A percentile compares a stretch with the other conserved stretches of the same genome.
These are phyloP conservation scores for Globisporangium radiosum DNA, from an alignment of 352 stramenopile species.

Conservation along the genomic window DNA sequence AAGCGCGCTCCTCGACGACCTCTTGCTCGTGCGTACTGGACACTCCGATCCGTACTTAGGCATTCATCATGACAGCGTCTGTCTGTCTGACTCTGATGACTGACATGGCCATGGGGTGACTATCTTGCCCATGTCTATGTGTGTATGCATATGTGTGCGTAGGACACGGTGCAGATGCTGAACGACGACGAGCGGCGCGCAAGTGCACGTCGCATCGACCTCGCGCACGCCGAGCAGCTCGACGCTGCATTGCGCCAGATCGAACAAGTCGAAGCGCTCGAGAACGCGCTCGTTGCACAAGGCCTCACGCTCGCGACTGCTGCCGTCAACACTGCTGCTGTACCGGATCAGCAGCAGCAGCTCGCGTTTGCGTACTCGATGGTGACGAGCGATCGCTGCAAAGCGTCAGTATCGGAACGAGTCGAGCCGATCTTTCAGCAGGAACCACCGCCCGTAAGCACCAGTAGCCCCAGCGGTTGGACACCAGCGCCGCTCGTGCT, in stretches of 20 bases:
- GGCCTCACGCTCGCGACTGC: conserved; percentile 17
- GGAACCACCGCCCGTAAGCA: too few species aligned
- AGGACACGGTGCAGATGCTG: conserved; percentile 57
- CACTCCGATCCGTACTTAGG: not conserved
- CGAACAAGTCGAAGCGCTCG: conserved; percentile 34
- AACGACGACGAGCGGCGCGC: conserved; percentile 42
- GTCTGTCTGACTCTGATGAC: not conserved
- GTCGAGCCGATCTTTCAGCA: too few species aligned
- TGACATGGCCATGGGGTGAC: not conserved
- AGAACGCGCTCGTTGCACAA: conserved; percentile 33
- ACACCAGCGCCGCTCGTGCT: conserved; percentile 15
- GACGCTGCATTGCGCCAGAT: conserved; percentile 48
- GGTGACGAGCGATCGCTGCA: too few species aligned
- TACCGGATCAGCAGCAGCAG: too few species aligned
- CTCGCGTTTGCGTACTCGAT: too few species aligned
- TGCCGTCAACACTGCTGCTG: not conserved
- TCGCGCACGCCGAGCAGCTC: conserved; percentile 26
- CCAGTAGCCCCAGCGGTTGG: not conserved
- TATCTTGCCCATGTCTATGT: too few species aligned
- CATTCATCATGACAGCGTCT: not conserved
- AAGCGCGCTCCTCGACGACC: conserved; percentile 51
- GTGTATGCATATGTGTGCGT: not conserved
- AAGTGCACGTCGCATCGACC: conserved; percentile 18
- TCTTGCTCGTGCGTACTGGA: conserved; percentile 37
- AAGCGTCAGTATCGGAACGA: too few species aligned